A percentile compares a stretch with the other conserved stretches of the same genome.
Evolutionary conservation across 495 filamentous ascomycete genomes (phyloP).

Genomic region (Halenospora varia): DNA sequence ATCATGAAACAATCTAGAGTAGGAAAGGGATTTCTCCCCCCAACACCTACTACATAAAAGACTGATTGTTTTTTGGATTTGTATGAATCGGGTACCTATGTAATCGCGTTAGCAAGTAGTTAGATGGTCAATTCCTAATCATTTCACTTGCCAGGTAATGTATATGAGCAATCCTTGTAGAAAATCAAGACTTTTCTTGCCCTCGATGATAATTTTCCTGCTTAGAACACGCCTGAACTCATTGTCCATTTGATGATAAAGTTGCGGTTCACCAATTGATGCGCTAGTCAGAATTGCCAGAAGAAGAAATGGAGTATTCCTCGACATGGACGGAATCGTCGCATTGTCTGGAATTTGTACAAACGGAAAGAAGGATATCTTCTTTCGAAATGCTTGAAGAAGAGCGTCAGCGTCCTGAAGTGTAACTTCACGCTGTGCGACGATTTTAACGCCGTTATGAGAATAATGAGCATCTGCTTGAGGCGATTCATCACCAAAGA

Average conservation of each 20-base stretch:
- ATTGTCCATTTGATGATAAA: conserved; percentile 24
- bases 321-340: conserved; percentile 28
- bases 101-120: not conserved
- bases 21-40: too few relatives aligned
- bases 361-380: conserved; percentile 36
- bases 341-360: conserved; percentile 26
- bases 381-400: conserved; percentile 14
- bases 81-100: conserved; percentile 27
- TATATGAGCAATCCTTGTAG: conserved; percentile 39
- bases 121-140: not conserved
- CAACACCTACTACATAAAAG: conserved; percentile 25
- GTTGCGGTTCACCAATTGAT: conserved; percentile 19
- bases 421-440: conserved; percentile 8
- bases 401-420: conserved; percentile 18
- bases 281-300: conserved; percentile 29
- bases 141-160: conserved; percentile 32
- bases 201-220: conserved; percentile 29
- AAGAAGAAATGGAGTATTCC: conserved; percentile 34
- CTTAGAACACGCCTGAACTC: conserved; percentile 28
- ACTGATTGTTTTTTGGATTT: conserved; percentile 28
- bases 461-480: too few relatives aligned
- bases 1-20: too few relatives aligned
- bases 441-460: not conserved
- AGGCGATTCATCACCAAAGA: conserved; percentile 8
- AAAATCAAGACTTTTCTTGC: conserved; percentile 34